Base-by-base conservation (phyloP, 441 rosid genomes). In the Aleurites moluccanus region DNA sequence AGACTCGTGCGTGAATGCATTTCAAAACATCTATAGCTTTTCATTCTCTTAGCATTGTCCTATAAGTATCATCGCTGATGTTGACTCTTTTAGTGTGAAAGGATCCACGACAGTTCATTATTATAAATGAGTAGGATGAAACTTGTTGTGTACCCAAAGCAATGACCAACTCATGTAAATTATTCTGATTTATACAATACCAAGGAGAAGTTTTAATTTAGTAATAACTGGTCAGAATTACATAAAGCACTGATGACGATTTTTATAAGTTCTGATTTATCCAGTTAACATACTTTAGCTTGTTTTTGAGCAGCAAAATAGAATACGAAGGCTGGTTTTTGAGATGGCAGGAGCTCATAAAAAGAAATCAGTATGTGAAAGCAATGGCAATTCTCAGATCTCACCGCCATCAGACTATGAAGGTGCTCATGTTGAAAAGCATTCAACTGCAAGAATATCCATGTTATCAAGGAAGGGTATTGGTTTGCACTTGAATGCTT, bases 401-500 rank as follows among this genome's bases (percentile, higher is more conserved):
- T 55, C 62, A 30, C 67, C 75, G 60, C 82, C 80, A 60, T 69
- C 78, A 15, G 81, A 81, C 53, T 67, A 66, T 40, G 73, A 74
- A n/a, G 66, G 52, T 69, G 67, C 81, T 35, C 18, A 64, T 18
- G 62, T 59, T 45, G 85, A 81, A 49, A 76, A 57, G 38, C 83
- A 83, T 56, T 76, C 78, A 15, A 23, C 79, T 65, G 80, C 85
- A 40, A 59, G 69, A 70, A 86, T 69, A 53, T 77, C 80, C 61
- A 50, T 66, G 64, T 77, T 82, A 63, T 81, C 69, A 50, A 82
- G 75, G 73, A 82, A 82, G 73, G 93, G 96, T 69, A 88, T 90
- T 33, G 99, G 96, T 79, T 84, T 95, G 88, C 97, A 95, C 82
- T 82, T 92, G 75, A 92, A 92, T 83, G 92, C 92, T 61, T 81